Evolutionary conservation across 495 filamentous ascomycete species (phyloP).

Genomic region (Aspergillus cavernicola): DNA sequence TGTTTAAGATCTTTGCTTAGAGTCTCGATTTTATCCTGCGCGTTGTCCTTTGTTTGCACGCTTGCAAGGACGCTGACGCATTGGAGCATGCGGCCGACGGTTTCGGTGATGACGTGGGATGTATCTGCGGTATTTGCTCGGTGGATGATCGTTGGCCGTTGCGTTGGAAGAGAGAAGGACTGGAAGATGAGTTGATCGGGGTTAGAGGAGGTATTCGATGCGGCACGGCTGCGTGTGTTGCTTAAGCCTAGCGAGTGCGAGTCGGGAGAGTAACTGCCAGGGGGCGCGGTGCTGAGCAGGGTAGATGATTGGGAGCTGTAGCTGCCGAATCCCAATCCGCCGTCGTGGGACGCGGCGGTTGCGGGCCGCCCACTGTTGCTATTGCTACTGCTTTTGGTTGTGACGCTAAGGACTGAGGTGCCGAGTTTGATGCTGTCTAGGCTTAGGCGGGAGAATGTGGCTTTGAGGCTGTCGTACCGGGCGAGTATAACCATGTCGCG

Average conservation of each 20-base stretch:
- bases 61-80: constrained; percentile 87
- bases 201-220: constrained; percentile 78
- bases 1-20: constrained; percentile 83
- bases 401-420: constrained; percentile 44
- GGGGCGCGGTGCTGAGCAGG: constrained; percentile 51
- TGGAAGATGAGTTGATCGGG: constrained; percentile 47
- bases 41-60: constrained; percentile 66
- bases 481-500: constrained; percentile 84
- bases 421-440: constrained; percentile 74
- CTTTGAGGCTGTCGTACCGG: constrained; percentile 78
- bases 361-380: constrained; percentile 53
- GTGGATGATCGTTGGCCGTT: constrained; percentile 41
- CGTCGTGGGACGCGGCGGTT: constrained; percentile 70
- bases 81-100: constrained; percentile 92
- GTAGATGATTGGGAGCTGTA: constrained; percentile 75
- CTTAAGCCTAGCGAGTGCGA: constrained; percentile 23
- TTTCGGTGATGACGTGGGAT: constrained; percentile 83
- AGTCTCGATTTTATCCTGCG: constrained; percentile 76
- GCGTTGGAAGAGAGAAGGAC: constrained; percentile 50
- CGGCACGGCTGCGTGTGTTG: constrained; percentile 62
- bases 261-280: constrained; percentile 47
- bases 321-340: constrained; percentile 58
- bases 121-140: constrained; percentile 49
- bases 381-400: constrained; percentile 44
- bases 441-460: constrained; percentile 84